Conservation (phyloP, 495 filamentous ascomycete species). For the Parathielavia hyrcaniae region DNA sequence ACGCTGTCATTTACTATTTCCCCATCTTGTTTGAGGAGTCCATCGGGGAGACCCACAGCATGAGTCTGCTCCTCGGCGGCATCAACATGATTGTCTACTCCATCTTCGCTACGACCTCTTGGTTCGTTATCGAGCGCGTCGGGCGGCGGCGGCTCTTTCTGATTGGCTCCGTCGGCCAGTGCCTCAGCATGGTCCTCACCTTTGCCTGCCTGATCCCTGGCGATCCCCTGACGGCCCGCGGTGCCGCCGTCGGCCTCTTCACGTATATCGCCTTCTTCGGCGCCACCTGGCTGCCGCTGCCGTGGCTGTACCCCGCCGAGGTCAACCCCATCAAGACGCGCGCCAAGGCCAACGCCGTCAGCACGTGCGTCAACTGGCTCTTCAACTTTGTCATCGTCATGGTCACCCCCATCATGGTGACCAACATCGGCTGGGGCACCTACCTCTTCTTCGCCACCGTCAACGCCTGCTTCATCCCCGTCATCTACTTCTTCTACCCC, state of each 20-base stretch:
- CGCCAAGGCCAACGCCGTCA: slow-evolving; percentile 68
- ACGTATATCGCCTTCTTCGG: slow-evolving; percentile 74
- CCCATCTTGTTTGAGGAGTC: slow-evolving; percentile 67
- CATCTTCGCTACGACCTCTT: slow-evolving; percentile 68
- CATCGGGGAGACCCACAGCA: slow-evolving; percentile 50
- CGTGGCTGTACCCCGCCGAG: slow-evolving; percentile 60
- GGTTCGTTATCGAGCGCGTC: slow-evolving; percentile 72
- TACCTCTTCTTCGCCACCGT: slow-evolving; percentile 72
- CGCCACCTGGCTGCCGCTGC: slow-evolving; percentile 67
- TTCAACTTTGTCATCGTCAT: slow-evolving; percentile 79
- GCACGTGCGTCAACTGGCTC: slow-evolving; percentile 72
- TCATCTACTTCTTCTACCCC: slow-evolving; percentile 73
- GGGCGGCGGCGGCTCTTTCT: slow-evolving; percentile 69
- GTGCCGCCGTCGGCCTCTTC: slow-evolving; percentile 71
- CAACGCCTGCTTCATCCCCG: slow-evolving; percentile 64
- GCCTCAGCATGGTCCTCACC: slow-evolving; percentile 66
- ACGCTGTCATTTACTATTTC: slow-evolving; percentile 81
- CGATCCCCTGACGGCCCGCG: slow-evolving; percentile 49
- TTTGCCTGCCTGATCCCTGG: slow-evolving; percentile 64
- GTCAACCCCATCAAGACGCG: slow-evolving; percentile 71
- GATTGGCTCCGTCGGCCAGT: slow-evolving; percentile 62
- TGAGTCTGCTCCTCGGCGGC: slow-evolving; percentile 66
- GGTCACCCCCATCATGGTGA: slow-evolving; percentile 70
- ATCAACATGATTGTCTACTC: slow-evolving; percentile 77
- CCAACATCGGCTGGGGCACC: slow-evolving; percentile 63